Conservation (phyloP, 305 asterid species). For the Fraxinus floribunda region DNA sequence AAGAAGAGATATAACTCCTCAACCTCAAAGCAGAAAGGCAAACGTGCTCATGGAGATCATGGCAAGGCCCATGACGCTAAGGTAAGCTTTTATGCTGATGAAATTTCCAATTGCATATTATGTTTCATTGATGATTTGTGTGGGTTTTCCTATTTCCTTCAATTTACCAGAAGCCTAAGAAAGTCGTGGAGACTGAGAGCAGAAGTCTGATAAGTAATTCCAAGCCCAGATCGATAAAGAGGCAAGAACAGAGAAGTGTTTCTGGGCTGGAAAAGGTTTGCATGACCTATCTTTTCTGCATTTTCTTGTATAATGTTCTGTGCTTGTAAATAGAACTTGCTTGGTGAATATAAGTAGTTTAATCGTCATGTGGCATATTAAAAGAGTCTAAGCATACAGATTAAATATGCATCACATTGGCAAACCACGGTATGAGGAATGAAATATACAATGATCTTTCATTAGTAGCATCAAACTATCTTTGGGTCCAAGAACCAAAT, state of each 20-base stretch:
- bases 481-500: not conserved
- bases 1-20: conserved; percentile 44
- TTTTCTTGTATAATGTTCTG: conserved; percentile 2
- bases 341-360: not conserved
- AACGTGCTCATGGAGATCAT: conserved; percentile 46
- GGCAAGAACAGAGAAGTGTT: conserved; percentile 46
- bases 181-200: conserved; percentile 35
- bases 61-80: conserved; percentile 42
- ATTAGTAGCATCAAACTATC: conserved; percentile 13
- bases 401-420: not conserved
- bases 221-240: conserved; percentile 56
- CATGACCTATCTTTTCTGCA: conserved; percentile 2
- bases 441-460: not conserved
- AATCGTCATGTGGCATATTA: not conserved
- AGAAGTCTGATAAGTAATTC: conserved; percentile 38
- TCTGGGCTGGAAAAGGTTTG: conserved; percentile 73
- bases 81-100: conserved; percentile 44
- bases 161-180: conserved; percentile 54
- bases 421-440: not conserved
- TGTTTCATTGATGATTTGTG: conserved; percentile 19
- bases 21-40: conserved; percentile 59
- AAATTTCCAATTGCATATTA: conserved; percentile 12
- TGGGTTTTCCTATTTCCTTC: conserved; percentile 22
- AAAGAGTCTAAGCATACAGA: not conserved
- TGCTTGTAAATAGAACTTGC: conserved; percentile 1